Conservation (phyloP, 176 grass and related monocot genomes). For the Rhynchospora tenuis region DNA sequence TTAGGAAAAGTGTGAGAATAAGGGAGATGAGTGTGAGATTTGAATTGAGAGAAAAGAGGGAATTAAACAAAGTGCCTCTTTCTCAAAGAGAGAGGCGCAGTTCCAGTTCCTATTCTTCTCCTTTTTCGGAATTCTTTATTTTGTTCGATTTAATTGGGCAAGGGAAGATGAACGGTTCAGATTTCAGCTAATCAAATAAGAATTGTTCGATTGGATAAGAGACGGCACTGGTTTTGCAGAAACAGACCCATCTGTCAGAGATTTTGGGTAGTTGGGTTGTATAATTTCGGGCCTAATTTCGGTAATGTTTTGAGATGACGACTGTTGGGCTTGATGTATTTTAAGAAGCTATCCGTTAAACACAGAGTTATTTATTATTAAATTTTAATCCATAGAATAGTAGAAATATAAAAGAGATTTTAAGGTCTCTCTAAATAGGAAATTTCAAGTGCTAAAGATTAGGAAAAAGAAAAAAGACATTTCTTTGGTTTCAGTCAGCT, state of each 20-base stretch:
- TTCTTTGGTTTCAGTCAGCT: too few relatives aligned
- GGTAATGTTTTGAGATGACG: too few relatives aligned
- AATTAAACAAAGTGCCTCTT: neutral
- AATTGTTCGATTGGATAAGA: neutral
- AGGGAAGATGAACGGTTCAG: neutral
- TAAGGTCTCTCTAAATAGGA: too few relatives aligned
- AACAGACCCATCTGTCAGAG: neutral
- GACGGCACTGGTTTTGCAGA: neutral
- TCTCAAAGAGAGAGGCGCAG: neutral
- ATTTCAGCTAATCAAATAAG: neutral
- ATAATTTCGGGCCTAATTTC: neutral
- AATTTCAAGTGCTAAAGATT: too few relatives aligned
- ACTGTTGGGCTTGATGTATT: too few relatives aligned
- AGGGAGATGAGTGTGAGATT: neutral
- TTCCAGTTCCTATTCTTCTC: neutral
- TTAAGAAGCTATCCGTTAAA: too few relatives aligned
- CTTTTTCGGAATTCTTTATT: neutral
- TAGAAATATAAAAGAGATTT: too few relatives aligned
- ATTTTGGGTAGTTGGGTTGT: neutral
- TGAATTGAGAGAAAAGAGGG: conserved; percentile 23
- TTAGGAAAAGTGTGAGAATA: neutral
- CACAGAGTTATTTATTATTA: too few relatives aligned
- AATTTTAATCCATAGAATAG: too few relatives aligned
- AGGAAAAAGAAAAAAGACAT: too few relatives aligned
- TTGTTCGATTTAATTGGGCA: neutral